Conservation (phyloP, 1,284 basidiomycete species). For the Omphalotus olearius region DNA sequence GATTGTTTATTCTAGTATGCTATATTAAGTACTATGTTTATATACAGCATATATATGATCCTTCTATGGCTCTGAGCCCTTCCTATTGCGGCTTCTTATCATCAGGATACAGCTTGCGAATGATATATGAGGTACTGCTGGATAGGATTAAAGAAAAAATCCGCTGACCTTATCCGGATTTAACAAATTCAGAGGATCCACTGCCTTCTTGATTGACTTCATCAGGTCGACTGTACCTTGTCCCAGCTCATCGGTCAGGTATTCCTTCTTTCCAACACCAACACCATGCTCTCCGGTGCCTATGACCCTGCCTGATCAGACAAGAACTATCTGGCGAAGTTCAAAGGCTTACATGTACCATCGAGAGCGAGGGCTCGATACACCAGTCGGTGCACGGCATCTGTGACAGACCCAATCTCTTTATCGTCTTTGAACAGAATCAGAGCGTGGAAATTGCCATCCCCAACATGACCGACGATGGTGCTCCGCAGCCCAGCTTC, state of each 20-base stretch:
- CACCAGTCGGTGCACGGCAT: slow-evolving; percentile 65
- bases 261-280: slow-evolving; percentile 75
- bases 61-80: background rate
- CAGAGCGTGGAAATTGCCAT: slow-evolving; percentile 76
- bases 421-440: slow-evolving; percentile 61
- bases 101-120: slow-evolving; percentile 29
- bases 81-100: background rate
- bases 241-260: slow-evolving; percentile 72
- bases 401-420: slow-evolving; percentile 51
- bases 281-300: slow-evolving; percentile 58
- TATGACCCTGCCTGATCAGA: slow-evolving; percentile 16
- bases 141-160: background rate
- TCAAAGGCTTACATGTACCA: slow-evolving; percentile 57
- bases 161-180: slow-evolving; percentile 73
- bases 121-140: background rate
- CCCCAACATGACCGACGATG: slow-evolving; percentile 84
- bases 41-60: background rate
- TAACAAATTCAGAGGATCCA: slow-evolving; percentile 76
- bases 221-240: slow-evolving; percentile 75
- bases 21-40: no score
- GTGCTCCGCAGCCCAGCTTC: slow-evolving; percentile 60
- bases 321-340: background rate
- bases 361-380: slow-evolving; percentile 64
- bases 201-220: slow-evolving; percentile 69
- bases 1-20: no score